phyloP scores from a whole-genome alignment of 805 yeast species.

The Blastobotrys attinorum region DNA sequence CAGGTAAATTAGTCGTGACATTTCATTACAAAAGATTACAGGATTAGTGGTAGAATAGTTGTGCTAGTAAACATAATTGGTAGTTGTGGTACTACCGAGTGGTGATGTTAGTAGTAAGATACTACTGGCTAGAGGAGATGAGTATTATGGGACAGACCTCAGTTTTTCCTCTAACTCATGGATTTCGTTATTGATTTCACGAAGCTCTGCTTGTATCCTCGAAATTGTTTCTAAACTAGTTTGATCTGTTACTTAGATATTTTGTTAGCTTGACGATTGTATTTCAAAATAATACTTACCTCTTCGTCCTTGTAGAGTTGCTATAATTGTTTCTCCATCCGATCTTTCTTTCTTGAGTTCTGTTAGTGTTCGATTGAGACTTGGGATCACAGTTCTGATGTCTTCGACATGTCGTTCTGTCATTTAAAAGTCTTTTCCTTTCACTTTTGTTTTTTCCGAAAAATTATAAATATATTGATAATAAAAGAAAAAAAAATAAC shows the following conservation, averaged over 20 bases:
- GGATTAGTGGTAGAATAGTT: too few relatives aligned
- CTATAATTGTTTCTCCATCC: conserved; percentile 5
- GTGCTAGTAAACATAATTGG: too few relatives aligned
- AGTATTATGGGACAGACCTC: background rate
- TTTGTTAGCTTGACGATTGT: background rate
- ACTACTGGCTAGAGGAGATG: too few relatives aligned
- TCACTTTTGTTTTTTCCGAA: too few relatives aligned
- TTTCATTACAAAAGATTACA: too few relatives aligned
- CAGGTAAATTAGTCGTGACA: too few relatives aligned
- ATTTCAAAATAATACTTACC: conserved; percentile 1
- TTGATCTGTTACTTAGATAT: background rate
- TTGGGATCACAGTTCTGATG: background rate
- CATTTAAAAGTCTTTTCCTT: background rate
- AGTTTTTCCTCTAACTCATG: conserved; percentile 6
- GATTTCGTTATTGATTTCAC: conserved; percentile 5
- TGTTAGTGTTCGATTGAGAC: conserved; percentile 1
- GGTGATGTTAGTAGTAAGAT: too few relatives aligned
- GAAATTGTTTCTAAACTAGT: conserved; percentile 2
- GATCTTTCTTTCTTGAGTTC: conserved; percentile 4
- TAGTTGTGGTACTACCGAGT: too few relatives aligned
- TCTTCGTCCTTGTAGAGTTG: conserved; percentile 1
- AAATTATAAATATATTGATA: background rate
- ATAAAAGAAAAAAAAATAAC: too few relatives aligned
- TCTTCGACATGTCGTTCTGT: background rate
- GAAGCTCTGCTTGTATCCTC: conserved; percentile 1